A percentile compares a stretch with the other conserved stretches of the same genome.
Evolutionary conservation across 345 rosid species (phyloP).

Genomic region (Firmiana major): DNA sequence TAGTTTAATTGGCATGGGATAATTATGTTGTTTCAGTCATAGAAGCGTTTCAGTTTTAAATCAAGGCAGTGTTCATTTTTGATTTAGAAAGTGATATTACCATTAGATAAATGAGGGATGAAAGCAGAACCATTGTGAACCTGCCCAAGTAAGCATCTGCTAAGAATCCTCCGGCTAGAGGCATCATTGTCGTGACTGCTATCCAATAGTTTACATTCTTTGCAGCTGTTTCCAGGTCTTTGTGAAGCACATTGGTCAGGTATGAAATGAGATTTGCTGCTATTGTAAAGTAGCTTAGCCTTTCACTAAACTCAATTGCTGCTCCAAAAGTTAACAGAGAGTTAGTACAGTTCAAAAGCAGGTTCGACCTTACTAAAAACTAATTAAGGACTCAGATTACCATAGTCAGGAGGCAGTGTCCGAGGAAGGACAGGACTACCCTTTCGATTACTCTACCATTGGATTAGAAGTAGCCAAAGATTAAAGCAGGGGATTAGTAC

Average conservation of each 20-base stretch:
- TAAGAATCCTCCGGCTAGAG: conserved; percentile 43
- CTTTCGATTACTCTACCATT: neutral
- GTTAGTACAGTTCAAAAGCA: neutral
- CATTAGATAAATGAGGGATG: conserved; percentile 40
- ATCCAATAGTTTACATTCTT: conserved; percentile 51
- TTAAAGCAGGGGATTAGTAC: neutral
- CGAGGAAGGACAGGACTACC: too few species aligned
- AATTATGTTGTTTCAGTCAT: too few species aligned
- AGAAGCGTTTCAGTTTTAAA: neutral
- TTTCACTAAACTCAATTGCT: conserved; percentile 56
- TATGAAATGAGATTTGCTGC: conserved; percentile 38
- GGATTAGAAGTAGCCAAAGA: neutral
- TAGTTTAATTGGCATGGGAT: too few species aligned
- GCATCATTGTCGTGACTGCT: conserved; percentile 48
- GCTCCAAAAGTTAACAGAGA: conserved; percentile 9
- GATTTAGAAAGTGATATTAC: conserved; percentile 12
- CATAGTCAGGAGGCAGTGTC: too few species aligned
- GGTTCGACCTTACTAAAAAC: too few species aligned
- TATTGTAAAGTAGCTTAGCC: conserved; percentile 37
- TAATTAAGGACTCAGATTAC: too few species aligned
- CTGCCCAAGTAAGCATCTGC: conserved; percentile 50
- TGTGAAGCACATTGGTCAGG: conserved; percentile 38
- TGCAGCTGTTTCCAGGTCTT: conserved; percentile 43
- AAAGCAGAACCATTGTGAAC: conserved; percentile 32
- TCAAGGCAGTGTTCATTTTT: neutral